These are phyloP conservation scores for Oxyria digyna DNA, from an alignment of 148 eudicot genomes.

Conservation along the genomic window DNA sequence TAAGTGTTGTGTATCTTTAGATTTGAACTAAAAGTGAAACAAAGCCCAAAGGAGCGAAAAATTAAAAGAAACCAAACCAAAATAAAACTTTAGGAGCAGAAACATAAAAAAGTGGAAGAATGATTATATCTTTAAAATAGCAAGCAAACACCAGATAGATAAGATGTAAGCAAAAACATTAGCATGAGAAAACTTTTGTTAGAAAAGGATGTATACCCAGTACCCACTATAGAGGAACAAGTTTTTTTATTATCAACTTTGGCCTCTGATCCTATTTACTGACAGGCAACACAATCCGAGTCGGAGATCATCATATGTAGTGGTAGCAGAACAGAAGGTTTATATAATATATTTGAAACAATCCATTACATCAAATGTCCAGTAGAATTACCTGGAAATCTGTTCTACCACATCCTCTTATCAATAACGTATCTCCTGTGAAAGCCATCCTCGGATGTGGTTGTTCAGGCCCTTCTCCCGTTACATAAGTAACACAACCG, in stretches of 20 bases:
- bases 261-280: not conserved
- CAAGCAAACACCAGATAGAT: not conserved
- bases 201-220: not conserved
- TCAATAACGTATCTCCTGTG: constrained; percentile 84
- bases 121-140: not conserved
- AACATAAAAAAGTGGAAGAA: not conserved
- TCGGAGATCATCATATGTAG: not conserved
- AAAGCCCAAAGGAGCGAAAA: not conserved
- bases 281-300: not conserved
- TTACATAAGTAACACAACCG: constrained; percentile 93
- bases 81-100: not conserved
- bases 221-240: not conserved
- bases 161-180: not conserved
- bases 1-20: not conserved
- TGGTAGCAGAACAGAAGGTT: not conserved
- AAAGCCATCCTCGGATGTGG: constrained; percentile 93
- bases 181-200: not conserved
- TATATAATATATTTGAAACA: not conserved
- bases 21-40: not conserved
- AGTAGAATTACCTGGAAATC: constrained; percentile 72
- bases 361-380: not conserved
- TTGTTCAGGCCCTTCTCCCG: constrained; percentile 80
- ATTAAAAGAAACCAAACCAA: not conserved
- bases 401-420: constrained; percentile 97
- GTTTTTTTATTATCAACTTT: not conserved